phyloP scores from a whole-genome alignment of 108 stramenopile genomes.

The Ochromonas danica region DNA sequence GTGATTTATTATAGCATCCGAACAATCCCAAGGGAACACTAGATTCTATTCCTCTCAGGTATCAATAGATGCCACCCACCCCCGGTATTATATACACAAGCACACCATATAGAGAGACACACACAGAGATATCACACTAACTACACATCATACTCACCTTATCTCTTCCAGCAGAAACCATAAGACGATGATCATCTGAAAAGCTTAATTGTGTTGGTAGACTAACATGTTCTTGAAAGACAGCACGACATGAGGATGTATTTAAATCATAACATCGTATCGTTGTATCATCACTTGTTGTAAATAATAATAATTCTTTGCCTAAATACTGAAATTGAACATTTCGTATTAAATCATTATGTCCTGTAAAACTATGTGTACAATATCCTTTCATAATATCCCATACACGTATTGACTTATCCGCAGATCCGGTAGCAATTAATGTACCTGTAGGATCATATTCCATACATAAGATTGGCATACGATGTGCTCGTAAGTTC shows the following conservation, averaged over 20 bases:
- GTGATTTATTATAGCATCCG: too few species aligned
- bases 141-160: conserved; percentile 30
- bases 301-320: conserved; percentile 34
- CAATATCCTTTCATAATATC: conserved; percentile 52
- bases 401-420: conserved; percentile 47
- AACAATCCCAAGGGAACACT: too few species aligned
- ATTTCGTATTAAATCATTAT: conserved; percentile 41
- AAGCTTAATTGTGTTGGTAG: conserved; percentile 73
- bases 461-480: conserved; percentile 11
- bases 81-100: too few species aligned
- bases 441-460: conserved; percentile 41
- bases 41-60: too few species aligned
- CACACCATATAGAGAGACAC: too few species aligned
- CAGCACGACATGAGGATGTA: conserved; percentile 47
- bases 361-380: conserved; percentile 54
- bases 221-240: conserved; percentile 77
- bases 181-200: conserved; percentile 34
- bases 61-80: too few species aligned
- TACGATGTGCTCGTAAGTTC: background rate
- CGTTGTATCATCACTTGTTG: conserved; percentile 43
- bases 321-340: conserved; percentile 48
- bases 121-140: too few species aligned
- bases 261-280: conserved; percentile 46
- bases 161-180: conserved; percentile 61
- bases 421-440: conserved; percentile 47